Conservation (phyloP, 805 yeast genomes). For the Osmozyma mogii region DNA sequence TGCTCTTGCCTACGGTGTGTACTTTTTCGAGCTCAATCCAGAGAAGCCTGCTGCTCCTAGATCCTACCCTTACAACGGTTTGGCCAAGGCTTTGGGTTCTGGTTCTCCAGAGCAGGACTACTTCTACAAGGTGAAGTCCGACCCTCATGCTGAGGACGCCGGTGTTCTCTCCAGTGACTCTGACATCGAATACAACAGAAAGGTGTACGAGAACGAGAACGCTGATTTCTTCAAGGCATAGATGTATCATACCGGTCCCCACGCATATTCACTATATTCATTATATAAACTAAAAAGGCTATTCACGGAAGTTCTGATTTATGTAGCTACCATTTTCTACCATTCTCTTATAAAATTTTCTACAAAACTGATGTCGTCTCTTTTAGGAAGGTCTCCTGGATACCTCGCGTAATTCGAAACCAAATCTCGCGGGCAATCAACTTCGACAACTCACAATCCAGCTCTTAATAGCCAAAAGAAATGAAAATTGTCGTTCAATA, state of each 20-base stretch:
- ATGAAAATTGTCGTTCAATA: too few relatives aligned
- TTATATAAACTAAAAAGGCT: not conserved
- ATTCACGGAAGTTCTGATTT: too few relatives aligned
- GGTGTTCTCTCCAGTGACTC: conserved; percentile 28
- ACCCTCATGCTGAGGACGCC: conserved; percentile 28
- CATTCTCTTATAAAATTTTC: not conserved
- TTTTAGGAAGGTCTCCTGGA: too few relatives aligned
- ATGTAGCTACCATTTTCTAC: not conserved
- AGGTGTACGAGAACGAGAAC: conserved; percentile 27
- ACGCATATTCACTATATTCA: not conserved
- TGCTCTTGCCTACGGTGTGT: conserved; percentile 37
- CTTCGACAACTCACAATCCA: too few relatives aligned
- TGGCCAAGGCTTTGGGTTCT: conserved; percentile 70
- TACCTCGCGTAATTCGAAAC: too few relatives aligned
- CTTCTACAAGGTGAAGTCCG: conserved; percentile 36
- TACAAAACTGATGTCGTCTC: not conserved
- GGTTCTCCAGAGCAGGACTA: conserved; percentile 24
- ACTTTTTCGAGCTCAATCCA: conserved; percentile 43
- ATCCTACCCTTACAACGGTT: conserved; percentile 66
- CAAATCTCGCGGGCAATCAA: too few relatives aligned
- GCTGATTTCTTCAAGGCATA: conserved; percentile 29
- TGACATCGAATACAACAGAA: conserved; percentile 19
- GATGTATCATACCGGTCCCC: conserved; percentile 1
- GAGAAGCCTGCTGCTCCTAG: conserved; percentile 72
- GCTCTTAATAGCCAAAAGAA: too few relatives aligned